Base-by-base conservation (phyloP, 257 asterid species). In the Solanum appendiculatum region DNA sequence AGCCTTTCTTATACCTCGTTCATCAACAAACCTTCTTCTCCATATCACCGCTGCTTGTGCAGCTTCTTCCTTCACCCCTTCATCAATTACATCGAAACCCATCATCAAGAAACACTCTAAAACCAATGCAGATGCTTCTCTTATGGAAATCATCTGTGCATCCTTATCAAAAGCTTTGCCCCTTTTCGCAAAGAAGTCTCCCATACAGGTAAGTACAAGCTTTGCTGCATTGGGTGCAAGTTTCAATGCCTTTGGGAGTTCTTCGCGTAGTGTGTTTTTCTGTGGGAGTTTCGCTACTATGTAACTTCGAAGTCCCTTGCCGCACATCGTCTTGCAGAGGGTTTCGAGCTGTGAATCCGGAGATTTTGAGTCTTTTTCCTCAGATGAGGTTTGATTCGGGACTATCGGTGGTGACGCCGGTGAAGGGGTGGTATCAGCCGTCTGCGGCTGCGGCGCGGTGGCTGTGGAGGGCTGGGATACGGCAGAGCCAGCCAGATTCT, bases 71-170 rank as follows among this genome's bases (percentile, higher is more conserved):
- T 87, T 92, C 69, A 94, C 89, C 18, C 80, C 88, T 90, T 88
- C 85, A 36, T 91, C 94, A 88, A 91, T 88, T 81, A n/a, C 86
- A 16, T 87, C 89, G 60, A 48, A 66, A 25, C 90, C 90, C 94
- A 94, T 91, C 91, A 95, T 87, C 82, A 96, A 54, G 86, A 91
- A 93, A 69, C 97, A 95, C 90, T 96, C 99, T 91, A 96, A 86
- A 31, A 90, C 85, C 84, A 94, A 89, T 82, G 93, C 92, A 4
- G 98, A 95, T 14, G 95, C 98, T 90, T 95, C 96, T 64, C 98
- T 93, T 1, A 92, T 90, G 1, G 92, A 27, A 75, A 75, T 74
- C 54, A 74, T 74, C 33, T 23, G 82, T 13, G 33, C 20, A 37
- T 74, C 82, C 21, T 74, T 74, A 42, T 77, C 56, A n/a, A 77